These are phyloP conservation scores for Fusarium sp. DNA, from an alignment of 2,329 filamentous ascomycete species.

Conservation along the genomic window DNA sequence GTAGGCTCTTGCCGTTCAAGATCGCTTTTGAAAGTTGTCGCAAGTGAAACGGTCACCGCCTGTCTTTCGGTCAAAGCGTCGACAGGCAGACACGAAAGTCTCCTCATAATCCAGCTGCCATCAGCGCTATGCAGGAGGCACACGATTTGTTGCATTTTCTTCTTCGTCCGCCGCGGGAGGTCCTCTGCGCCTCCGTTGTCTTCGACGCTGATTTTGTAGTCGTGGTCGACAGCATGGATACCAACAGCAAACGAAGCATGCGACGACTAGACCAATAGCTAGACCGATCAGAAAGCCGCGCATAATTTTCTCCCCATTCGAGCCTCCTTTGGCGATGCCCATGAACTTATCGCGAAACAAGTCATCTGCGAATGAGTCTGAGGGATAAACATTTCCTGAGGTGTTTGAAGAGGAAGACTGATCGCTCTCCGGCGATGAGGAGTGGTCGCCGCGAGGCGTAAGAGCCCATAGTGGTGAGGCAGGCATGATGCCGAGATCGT, in stretches of 20 bases:
- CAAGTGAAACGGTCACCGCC: neutral
- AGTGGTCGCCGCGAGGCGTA: slow-evolving; percentile 40
- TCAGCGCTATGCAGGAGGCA: slow-evolving; percentile 21
- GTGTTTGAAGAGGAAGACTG: slow-evolving; percentile 28
- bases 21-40: neutral
- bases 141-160: slow-evolving; percentile 21
- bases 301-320: slow-evolving; percentile 50
- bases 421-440: slow-evolving; percentile 39
- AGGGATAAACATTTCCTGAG: slow-evolving; percentile 22
- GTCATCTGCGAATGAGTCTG: slow-evolving; percentile 42
- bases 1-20: neutral
- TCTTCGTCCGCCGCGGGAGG: slow-evolving; percentile 36
- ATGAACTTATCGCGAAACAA: slow-evolving; percentile 47
- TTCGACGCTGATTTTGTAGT: slow-evolving; percentile 32
- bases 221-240: slow-evolving; percentile 48
- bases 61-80: neutral
- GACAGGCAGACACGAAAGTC: neutral
- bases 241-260: slow-evolving; percentile 52
- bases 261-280: slow-evolving; percentile 50
- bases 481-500: slow-evolving; percentile 27
- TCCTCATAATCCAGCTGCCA: neutral
- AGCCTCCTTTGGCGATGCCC: slow-evolving; percentile 47
- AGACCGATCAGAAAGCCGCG: slow-evolving; percentile 53
- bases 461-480: slow-evolving; percentile 24
- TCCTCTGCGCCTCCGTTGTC: slow-evolving; percentile 33